phyloP scores from a whole-genome alignment of 306 rosid species.

The Dalbergia cochinchinensis region DNA sequence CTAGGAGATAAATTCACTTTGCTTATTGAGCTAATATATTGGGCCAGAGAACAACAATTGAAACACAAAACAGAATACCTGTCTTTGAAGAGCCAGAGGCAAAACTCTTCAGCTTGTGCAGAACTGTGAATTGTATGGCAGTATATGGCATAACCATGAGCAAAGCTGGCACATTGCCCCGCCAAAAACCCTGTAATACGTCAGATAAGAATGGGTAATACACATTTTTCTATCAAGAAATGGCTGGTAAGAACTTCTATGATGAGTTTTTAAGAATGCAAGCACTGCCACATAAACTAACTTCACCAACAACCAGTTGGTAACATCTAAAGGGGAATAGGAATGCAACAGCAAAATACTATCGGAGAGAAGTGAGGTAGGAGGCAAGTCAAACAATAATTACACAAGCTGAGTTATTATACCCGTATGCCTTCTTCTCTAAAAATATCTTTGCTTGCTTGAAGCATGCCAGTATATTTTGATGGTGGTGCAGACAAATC shows the following conservation, averaged over 20 bases:
- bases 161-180: slow-evolving; percentile 97
- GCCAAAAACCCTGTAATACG: slow-evolving; percentile 89
- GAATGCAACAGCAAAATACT: not conserved
- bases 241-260: not conserved
- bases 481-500: slow-evolving; percentile 69
- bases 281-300: slow-evolving; percentile 28
- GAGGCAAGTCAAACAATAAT: slow-evolving; percentile 5
- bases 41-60: slow-evolving; percentile 9
- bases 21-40: slow-evolving; percentile 26
- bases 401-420: slow-evolving; percentile 41
- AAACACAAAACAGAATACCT: slow-evolving; percentile 58
- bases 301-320: slow-evolving; percentile 6
- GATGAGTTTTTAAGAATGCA: not conserved
- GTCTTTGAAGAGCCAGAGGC: slow-evolving; percentile 92
- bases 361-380: slow-evolving; percentile 12
- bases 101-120: slow-evolving; percentile 75
- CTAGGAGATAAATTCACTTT: slow-evolving; percentile 23
- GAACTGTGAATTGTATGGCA: slow-evolving; percentile 89
- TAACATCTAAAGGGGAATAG: slow-evolving; percentile 17
- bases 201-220: not conserved
- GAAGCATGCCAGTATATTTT: slow-evolving; percentile 92
- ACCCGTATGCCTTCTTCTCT: slow-evolving; percentile 96
- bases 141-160: slow-evolving; percentile 99
- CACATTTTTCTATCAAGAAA: not conserved
- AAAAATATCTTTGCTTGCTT: slow-evolving; percentile 89